Percentiles rank a stretch among this genome's conserved stretches.
Evolutionary conservation across 2,329 filamentous ascomycete genomes (phyloP).

Genomic region (Penicillium frequentans): DNA sequence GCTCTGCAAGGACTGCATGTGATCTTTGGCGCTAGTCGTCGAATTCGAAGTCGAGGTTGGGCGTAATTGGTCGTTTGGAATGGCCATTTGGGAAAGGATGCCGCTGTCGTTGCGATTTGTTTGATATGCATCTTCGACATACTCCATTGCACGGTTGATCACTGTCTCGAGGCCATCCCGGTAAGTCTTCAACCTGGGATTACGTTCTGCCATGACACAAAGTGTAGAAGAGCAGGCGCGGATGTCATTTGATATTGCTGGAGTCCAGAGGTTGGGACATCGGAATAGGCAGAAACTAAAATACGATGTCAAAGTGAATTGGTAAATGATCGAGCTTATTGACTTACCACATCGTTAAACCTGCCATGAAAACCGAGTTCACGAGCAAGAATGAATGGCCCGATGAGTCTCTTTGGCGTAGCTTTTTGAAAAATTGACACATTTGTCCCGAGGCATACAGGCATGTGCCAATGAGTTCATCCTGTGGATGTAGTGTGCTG

Average conservation of each 20-base stretch:
- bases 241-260: slow-evolving; percentile 20
- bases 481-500: slow-evolving; percentile 5
- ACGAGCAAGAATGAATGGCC: slow-evolving; percentile 7
- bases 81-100: background rate
- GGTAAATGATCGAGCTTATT: background rate
- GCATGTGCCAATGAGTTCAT: slow-evolving; percentile 13
- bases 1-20: background rate
- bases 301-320: background rate
- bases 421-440: slow-evolving; percentile 23
- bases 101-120: background rate
- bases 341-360: slow-evolving; percentile 14
- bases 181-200: slow-evolving; percentile 17
- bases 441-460: slow-evolving; percentile 17
- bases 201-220: slow-evolving; percentile 24
- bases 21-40: background rate
- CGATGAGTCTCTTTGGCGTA: slow-evolving; percentile 7
- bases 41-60: background rate
- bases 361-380: slow-evolving; percentile 13
- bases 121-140: slow-evolving; percentile 3
- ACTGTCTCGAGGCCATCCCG: slow-evolving; percentile 20
- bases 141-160: slow-evolving; percentile 20
- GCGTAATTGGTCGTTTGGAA: background rate
- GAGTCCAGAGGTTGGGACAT: slow-evolving; percentile 18
- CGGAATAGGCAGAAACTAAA: slow-evolving; percentile 22
- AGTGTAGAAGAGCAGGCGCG: slow-evolving; percentile 21